A percentile compares a stretch with the other conserved stretches of the same genome.
Evolutionary conservation across 2,329 filamentous ascomycete species (phyloP).

Genomic region (Trichophaea hybrida): DNA sequence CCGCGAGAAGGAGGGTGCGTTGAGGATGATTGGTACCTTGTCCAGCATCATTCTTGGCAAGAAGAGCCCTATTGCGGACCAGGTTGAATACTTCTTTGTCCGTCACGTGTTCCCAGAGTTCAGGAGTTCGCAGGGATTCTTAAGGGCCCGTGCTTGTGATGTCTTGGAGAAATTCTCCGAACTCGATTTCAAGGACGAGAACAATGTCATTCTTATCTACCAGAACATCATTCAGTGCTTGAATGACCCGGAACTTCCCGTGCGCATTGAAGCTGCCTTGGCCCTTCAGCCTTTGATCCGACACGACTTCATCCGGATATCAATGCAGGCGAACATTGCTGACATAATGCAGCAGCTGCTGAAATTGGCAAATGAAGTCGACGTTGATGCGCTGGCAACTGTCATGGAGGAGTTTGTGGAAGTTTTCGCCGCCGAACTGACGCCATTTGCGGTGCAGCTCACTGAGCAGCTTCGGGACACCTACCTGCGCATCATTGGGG

Average conservation of each 20-base stretch:
- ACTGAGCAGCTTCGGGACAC: slow-evolving; percentile 94
- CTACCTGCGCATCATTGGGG: slow-evolving; percentile 82
- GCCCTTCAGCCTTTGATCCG: slow-evolving; percentile 90
- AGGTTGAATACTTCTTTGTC: slow-evolving; percentile 97
- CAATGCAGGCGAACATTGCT: slow-evolving; percentile 95
- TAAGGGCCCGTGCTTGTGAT: slow-evolving; percentile 88
- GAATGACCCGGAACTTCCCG: slow-evolving; percentile 83
- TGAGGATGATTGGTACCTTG: slow-evolving; percentile 93
- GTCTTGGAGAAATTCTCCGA: slow-evolving; percentile 97
- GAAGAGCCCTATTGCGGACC: slow-evolving; percentile 94
- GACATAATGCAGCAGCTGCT: slow-evolving; percentile 98
- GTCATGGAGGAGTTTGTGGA: slow-evolving; percentile 99
- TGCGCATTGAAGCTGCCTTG: slow-evolving; percentile 83
- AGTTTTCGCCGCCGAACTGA: slow-evolving; percentile 92
- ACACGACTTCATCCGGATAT: slow-evolving; percentile 82
- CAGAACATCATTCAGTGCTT: slow-evolving; percentile 93
- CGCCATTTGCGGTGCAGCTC: slow-evolving; percentile 88
- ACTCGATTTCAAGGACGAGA: slow-evolving; percentile 89
- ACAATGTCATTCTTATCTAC: slow-evolving; percentile 93
- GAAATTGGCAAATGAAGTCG: slow-evolving; percentile 93
- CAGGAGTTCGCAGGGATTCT: slow-evolving; percentile 76
- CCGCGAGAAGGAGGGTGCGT: slow-evolving; percentile 85
- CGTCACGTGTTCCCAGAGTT: slow-evolving; percentile 98
- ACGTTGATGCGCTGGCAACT: slow-evolving; percentile 91
- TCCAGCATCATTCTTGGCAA: slow-evolving; percentile 90